phyloP scores from a whole-genome alignment of 768 basidiomycete species.

The Rhodocollybia butyracea region DNA sequence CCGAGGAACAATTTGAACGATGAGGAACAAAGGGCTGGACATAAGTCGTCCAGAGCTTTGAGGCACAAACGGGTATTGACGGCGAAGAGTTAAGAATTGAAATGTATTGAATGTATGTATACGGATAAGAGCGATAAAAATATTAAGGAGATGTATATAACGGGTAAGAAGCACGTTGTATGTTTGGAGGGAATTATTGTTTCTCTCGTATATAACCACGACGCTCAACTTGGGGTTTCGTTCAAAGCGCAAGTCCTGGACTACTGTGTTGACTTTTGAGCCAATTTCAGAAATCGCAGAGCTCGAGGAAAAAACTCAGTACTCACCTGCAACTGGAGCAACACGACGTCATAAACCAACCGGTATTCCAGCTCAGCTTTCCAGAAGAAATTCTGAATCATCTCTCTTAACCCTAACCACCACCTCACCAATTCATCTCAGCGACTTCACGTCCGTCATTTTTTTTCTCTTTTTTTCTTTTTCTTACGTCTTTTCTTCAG shows the following conservation, averaged over 20 bases:
- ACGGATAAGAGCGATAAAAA: neutral
- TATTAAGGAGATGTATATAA: slow-evolving; percentile 2
- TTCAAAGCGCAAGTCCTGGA: slow-evolving; percentile 9
- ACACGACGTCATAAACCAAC: slow-evolving; percentile 57
- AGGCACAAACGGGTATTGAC: neutral
- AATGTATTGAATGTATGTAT: neutral
- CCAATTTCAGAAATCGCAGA: slow-evolving; percentile 18
- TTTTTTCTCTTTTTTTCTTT: slow-evolving; percentile 12
- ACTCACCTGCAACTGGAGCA: too few species aligned
- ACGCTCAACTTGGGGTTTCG: neutral
- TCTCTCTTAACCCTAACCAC: slow-evolving; percentile 65
- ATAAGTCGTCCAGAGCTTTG: neutral
- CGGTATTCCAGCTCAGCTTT: slow-evolving; percentile 42
- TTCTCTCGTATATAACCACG: slow-evolving; percentile 5
- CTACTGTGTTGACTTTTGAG: slow-evolving; percentile 8
- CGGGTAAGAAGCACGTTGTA: slow-evolving; percentile 6
- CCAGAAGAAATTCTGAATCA: slow-evolving; percentile 50
- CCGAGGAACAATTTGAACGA: neutral
- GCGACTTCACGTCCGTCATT: slow-evolving; percentile 37
- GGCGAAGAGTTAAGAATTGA: neutral
- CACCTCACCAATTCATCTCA: slow-evolving; percentile 55
- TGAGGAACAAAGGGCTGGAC: slow-evolving; percentile 1
- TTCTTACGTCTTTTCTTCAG: slow-evolving; percentile 25
- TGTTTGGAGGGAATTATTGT: neutral
- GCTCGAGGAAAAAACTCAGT: slow-evolving; percentile 21